Conservation (phyloP, 331 rosid genomes). For the Malus hybrid region DNA sequence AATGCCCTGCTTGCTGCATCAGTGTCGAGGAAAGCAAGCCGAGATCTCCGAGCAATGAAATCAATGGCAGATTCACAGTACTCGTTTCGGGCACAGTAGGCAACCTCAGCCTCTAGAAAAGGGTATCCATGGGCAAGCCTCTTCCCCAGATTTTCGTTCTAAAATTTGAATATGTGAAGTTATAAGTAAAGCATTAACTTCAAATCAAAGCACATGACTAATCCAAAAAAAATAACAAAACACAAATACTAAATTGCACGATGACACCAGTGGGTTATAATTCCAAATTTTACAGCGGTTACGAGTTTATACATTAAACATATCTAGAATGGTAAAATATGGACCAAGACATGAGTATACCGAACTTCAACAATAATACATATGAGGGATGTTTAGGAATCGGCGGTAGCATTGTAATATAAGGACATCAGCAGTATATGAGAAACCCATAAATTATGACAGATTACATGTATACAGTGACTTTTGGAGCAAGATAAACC, state of each 20-base stretch:
- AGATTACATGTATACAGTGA: no score
- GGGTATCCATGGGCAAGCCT: constrained; percentile 96
- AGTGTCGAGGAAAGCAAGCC: constrained; percentile 95
- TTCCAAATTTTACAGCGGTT: background rate
- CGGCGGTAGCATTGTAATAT: background rate
- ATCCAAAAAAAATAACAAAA: background rate
- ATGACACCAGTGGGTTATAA: background rate
- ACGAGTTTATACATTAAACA: background rate
- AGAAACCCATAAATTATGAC: no score
- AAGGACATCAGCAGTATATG: no score
- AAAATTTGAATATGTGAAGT: constrained; percentile 9
- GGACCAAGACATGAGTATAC: background rate
- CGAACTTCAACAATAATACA: background rate
- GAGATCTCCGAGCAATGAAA: constrained; percentile 89
- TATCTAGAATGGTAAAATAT: background rate
- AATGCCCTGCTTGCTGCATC: constrained; percentile 82
- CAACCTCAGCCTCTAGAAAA: constrained; percentile 94
- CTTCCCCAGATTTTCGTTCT: constrained; percentile 85
- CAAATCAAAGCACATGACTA: background rate
- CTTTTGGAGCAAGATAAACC: constrained; percentile 20
- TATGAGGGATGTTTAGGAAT: background rate
- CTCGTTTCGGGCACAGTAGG: constrained; percentile 92
- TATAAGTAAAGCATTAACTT: background rate
- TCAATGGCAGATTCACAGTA: constrained; percentile 93
- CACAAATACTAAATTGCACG: no score